Base-by-base conservation (phyloP, 306 rosid species). In the Cucumis cinereus region DNA sequence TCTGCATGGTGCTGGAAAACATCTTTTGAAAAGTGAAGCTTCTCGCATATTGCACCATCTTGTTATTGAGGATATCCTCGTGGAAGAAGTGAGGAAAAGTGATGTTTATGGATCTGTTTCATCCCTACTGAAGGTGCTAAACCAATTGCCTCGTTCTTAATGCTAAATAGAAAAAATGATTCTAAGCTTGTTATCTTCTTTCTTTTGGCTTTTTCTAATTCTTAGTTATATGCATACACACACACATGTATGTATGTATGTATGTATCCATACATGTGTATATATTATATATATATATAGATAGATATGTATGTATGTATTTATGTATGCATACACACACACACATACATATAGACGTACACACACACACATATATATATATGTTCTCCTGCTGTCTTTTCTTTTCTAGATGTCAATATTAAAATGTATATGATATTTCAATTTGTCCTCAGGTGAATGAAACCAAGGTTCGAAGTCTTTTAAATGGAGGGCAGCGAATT, bases 21-120 rank as follows among this genome's bases (percentile, higher is more conserved):
- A 83, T 77, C 86, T 94, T 49, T 81, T 87, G 33, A 94, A 92
- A 85, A 90, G 95, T 61, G 99, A 94, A 86, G 99, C 97, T 84
- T 90, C 95, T 58, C 94, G 99, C 55, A 79, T 94, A 66, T 82
- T 94, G 85, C 97, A 87, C 69, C 88, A 89, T 88, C 96, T 94
- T 85, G 99, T 94, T 71, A 81, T 79, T 26, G 93, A 88, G 83
- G 88, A 88, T 78, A 83, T 90, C 82, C 88, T 92, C 76, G 81
- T 73, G 77, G 99, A 94, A 88, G 96, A 92, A 83, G 97, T 89
- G 64, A 94, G 87, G 89, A 94, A 94, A 87, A 92, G 92, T 75
- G 99, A 94, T 83, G 9, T 84, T 82, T 94, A 94, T 83, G 96
- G 97, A 73, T 94, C 97, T 63, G 88, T 92, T 49, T 94, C 99